Evolutionary conservation across 2,329 filamentous ascomycete species (phyloP).

Genomic region (Colletotrichum caudatum): DNA sequence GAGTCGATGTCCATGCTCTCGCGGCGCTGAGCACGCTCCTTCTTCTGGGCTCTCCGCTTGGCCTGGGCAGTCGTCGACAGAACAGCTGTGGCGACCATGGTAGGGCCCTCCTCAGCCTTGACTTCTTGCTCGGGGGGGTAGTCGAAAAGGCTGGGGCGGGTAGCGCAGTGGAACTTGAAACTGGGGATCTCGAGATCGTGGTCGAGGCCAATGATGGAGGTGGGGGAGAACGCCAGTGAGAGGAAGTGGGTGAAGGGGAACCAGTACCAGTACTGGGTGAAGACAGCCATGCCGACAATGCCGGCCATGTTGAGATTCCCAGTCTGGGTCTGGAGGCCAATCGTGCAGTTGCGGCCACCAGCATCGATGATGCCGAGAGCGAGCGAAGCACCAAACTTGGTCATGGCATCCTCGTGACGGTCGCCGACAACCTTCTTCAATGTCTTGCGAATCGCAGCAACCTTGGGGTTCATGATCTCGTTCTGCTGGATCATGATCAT

Average conservation of each 20-base stretch:
- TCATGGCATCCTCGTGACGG: constrained; percentile 98
- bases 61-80: constrained; percentile 97
- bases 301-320: constrained; percentile 99
- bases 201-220: constrained; percentile 93
- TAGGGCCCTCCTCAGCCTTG: constrained; percentile 92
- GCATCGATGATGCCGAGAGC: constrained; percentile 98
- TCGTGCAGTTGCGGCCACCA: constrained; percentile 97
- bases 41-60: constrained; percentile 92
- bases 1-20: constrained; percentile 97
- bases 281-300: constrained; percentile 97
- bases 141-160: constrained; percentile 94
- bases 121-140: constrained; percentile 97
- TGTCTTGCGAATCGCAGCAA: constrained; percentile 88
- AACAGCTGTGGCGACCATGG: constrained; percentile 94
- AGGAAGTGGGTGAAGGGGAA: constrained; percentile 99
- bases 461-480: constrained; percentile 98
- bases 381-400: constrained; percentile 95
- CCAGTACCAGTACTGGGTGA: constrained; percentile 99
- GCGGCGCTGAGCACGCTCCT: constrained; percentile 87
- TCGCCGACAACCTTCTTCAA: constrained; percentile 94
- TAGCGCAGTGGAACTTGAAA: constrained; percentile 96
- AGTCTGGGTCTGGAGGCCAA: constrained; percentile 96
- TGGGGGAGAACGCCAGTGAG: constrained; percentile 95
- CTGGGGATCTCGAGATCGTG: constrained; percentile 92
- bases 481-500: constrained; percentile 99